Evolutionary conservation across 1,284 basidiomycete genomes (phyloP).

Genomic region (Stygiomarasmius scandens): DNA sequence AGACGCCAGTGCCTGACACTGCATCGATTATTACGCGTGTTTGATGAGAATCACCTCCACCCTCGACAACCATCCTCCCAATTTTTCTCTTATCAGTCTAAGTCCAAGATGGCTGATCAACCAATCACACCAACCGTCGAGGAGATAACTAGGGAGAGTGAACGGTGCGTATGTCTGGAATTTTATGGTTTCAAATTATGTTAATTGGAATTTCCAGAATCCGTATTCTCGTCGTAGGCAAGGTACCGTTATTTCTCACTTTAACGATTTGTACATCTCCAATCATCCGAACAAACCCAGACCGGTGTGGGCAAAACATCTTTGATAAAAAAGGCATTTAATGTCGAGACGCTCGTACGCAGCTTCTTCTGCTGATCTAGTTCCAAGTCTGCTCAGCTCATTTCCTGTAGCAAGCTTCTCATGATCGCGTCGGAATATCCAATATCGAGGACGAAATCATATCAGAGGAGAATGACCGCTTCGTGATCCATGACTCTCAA

Average conservation of each 20-base stretch:
- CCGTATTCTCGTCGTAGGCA: conserved; percentile 18
- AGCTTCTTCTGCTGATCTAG: neutral
- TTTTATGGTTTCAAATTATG: too few species aligned
- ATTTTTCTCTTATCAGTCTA: too few species aligned
- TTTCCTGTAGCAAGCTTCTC: conserved; percentile 20
- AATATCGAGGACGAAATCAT: conserved; percentile 28
- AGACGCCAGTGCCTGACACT: too few species aligned
- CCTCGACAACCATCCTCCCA: too few species aligned
- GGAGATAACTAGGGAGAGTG: too few species aligned
- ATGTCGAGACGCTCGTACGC: conserved; percentile 22
- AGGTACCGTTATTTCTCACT: neutral
- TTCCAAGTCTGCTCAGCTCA: neutral
- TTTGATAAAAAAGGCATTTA: conserved; percentile 27
- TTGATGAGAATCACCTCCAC: too few species aligned
- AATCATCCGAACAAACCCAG: too few species aligned
- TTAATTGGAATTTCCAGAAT: conserved; percentile 9
- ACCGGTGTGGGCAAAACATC: conserved; percentile 28
- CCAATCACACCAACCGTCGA: too few species aligned
- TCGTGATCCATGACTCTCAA: conserved; percentile 32
- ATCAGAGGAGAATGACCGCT: conserved; percentile 25
- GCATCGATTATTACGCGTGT: too few species aligned
- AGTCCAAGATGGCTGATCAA: too few species aligned
- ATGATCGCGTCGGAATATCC: conserved; percentile 21
- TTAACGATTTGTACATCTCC: too few species aligned
- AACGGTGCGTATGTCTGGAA: too few species aligned